Base-by-base conservation (phyloP, 2,329 filamentous ascomycete species). In the Ceratocystiopsis brevicomis region DNA sequence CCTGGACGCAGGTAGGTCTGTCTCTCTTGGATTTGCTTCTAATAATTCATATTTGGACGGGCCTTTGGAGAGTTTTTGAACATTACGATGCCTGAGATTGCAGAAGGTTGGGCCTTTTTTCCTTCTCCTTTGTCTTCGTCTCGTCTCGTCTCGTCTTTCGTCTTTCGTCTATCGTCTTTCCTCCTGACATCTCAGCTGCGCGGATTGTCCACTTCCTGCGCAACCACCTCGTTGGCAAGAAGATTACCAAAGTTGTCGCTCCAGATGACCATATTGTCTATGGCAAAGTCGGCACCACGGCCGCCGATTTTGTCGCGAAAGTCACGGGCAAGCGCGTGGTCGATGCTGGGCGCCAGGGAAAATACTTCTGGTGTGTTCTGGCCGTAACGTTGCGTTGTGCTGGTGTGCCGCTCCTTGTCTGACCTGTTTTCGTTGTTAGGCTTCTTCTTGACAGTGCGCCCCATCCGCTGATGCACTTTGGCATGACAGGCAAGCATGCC, bases 381-480 rank as follows among this genome's bases (percentile, higher is more conserved):
- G 25, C 10, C 6, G 25, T 11, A 10, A n/a, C 25, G 14, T 32
- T 38, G 19, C 25, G 19, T 13, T 30, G 13, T 14, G 15, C 18
- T 38, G 25, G 18, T 21, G 19, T 6, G 6, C n/a, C 2, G 15
- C 6, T 32, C 2, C 6, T 11, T 34, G 10, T 21, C 30, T 34
- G 33, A 41, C 37, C 30, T 11, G 6, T 1, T 18, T 14, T 35
- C 1, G 2, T 4, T 3, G 19, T 1, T 13, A 58, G 56, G 57
- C 48, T 65, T 33, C 61, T 64, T 68, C 67, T 96, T 18, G 77
- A 84, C 35, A 81, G 71, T 11, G 71, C 84, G 12, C 87, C 88
- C 1, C 90, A 96, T 60, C 73, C 82, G 0, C 74, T 96, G 30
- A 85, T 93, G 76, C 86, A 93, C 59, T 78, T 92, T 52, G 85